Conservation (phyloP, 2,329 filamentous ascomycete species). For the Fusarium musae region DNA sequence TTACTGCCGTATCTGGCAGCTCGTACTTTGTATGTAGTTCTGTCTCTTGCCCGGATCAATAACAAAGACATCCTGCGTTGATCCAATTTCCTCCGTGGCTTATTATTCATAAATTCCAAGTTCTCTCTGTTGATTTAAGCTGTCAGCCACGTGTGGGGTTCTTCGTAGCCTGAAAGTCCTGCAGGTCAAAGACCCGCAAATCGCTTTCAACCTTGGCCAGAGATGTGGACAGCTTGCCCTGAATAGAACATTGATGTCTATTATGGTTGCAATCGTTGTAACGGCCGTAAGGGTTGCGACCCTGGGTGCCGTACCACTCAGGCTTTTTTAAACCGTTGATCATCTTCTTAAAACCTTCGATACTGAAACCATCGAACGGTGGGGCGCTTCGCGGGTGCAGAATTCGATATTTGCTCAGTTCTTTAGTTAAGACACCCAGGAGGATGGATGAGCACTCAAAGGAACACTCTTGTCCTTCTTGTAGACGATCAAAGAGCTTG, state of each 20-base stretch:
- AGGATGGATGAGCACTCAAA: slow-evolving; percentile 7
- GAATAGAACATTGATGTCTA: background rate
- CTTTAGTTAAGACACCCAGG: background rate
- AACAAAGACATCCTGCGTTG: rapidly evolving
- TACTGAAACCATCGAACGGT: background rate
- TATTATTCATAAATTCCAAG: background rate
- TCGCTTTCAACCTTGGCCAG: background rate
- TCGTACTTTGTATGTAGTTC: background rate
- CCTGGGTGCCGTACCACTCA: rapidly evolving
- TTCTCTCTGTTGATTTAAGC: rapidly evolving
- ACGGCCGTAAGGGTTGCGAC: too few species aligned
- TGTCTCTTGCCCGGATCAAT: rapidly evolving
- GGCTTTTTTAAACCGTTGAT: rapidly evolving
- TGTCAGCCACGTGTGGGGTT: rapidly evolving
- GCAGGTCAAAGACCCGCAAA: background rate
- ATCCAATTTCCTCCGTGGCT: background rate
- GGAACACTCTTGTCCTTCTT: background rate
- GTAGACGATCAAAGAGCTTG: background rate
- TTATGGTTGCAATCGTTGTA: too few species aligned
- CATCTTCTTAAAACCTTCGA: rapidly evolving
- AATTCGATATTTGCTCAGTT: background rate
- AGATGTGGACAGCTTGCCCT: rapidly evolving
- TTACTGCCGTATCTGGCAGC: background rate
- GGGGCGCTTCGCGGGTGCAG: background rate
- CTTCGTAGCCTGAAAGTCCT: background rate